Conservation (phyloP, 1,284 basidiomycete species). For the Apiotrichum gamsii region DNA sequence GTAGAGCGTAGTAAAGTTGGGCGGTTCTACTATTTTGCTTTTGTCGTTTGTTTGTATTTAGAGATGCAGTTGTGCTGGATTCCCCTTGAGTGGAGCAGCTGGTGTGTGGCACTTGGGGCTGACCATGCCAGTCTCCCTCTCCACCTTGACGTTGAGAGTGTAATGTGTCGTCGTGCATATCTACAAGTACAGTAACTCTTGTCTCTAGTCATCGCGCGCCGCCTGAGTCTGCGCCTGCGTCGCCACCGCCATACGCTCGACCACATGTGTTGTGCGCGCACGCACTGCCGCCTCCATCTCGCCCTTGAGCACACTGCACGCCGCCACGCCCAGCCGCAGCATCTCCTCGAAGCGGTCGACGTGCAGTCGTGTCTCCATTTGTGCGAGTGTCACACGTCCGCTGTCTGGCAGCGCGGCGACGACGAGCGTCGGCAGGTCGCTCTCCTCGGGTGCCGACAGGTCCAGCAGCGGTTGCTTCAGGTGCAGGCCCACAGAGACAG, state of each 20-base stretch:
- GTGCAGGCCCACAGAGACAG: constrained; percentile 69
- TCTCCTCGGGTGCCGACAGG: constrained; percentile 80
- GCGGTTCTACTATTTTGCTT: too few species aligned
- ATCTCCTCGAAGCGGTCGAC: constrained; percentile 89
- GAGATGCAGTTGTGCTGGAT: too few species aligned
- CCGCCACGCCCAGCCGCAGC: constrained; percentile 70
- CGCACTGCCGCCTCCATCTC: constrained; percentile 77
- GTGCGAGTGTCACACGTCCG: constrained; percentile 75
- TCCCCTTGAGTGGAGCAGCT: neutral
- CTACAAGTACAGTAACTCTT: too few species aligned
- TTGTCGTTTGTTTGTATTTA: too few species aligned
- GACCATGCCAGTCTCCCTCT: neutral
- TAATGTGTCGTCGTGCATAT: too few species aligned
- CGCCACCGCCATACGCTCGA: constrained; percentile 49
- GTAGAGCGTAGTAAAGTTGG: too few species aligned
- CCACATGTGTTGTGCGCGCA: constrained; percentile 59
- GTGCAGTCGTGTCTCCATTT: constrained; percentile 90
- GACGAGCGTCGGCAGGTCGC: constrained; percentile 77
- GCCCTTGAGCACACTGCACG: constrained; percentile 66
- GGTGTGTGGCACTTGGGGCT: neutral
- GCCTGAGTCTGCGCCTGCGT: too few species aligned
- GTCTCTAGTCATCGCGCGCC: too few species aligned
- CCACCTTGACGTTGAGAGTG: too few species aligned
- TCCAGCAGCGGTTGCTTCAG: constrained; percentile 71
- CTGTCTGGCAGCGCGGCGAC: constrained; percentile 81